These are phyloP conservation scores for Sphaerosporella brunnea DNA, from an alignment of 495 filamentous ascomycete genomes.

Conservation along the genomic window DNA sequence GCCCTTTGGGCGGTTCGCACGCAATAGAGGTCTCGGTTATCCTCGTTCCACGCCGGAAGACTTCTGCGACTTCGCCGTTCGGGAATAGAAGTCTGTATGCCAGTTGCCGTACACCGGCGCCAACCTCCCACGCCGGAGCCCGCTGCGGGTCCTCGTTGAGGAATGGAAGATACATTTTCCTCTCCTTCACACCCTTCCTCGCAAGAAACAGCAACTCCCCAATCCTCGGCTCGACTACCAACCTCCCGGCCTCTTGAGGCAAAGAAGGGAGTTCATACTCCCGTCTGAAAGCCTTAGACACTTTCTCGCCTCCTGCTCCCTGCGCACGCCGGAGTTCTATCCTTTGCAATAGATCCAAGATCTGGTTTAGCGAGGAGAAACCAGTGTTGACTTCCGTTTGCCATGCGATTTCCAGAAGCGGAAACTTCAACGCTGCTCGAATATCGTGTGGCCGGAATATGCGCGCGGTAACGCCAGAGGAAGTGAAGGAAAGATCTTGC, in stretches of 20 bases:
- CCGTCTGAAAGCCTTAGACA: constrained; percentile 6
- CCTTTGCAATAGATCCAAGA: constrained; percentile 5
- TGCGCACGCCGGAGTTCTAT: constrained; percentile 7
- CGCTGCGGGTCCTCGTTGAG: constrained; percentile 21
- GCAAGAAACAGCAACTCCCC: constrained; percentile 10
- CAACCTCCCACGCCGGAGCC: constrained; percentile 15
- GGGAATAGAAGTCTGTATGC: constrained; percentile 17
- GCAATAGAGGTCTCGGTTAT: constrained; percentile 3
- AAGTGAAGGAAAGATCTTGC: constrained; percentile 6
- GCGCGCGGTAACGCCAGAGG: not conserved
- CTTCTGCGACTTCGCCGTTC: constrained; percentile 7
- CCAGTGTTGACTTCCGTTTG: constrained; percentile 1
- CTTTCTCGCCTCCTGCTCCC: constrained; percentile 3
- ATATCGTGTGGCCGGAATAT: constrained; percentile 15
- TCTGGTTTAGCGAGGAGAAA: not conserved
- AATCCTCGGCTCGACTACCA: constrained; percentile 13
- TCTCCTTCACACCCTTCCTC: not conserved
- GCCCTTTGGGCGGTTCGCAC: not conserved
- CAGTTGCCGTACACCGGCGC: constrained; percentile 4
- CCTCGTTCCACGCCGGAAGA: constrained; percentile 14
- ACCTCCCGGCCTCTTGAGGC: not conserved
- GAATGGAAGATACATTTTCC: constrained; percentile 19
- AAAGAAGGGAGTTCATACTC: constrained; percentile 7
- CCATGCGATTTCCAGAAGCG: constrained; percentile 11
- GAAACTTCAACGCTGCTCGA: constrained; percentile 4